Evolutionary conservation across 352 stramenopile species (phyloP), one percentile per base, ranked within the genome.

Genomic region (Plasmopara viticola): DNA sequence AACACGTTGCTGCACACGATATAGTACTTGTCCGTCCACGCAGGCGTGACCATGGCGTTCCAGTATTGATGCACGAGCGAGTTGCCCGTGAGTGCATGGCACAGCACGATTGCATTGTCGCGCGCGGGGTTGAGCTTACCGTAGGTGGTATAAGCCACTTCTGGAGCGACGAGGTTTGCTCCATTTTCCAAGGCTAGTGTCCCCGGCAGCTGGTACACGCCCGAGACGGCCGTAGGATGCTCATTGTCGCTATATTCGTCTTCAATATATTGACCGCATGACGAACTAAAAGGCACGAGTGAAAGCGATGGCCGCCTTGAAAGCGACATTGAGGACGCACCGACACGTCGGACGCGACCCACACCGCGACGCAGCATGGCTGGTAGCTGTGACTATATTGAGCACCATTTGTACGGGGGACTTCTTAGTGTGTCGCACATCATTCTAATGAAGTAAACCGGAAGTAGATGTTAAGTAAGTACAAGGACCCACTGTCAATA

Each of bases 1-100:
- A 99, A 65, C 31, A 98, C 88, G 70, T 98, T 98, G 44, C 74
- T 87, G 64, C 94, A 98, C 0, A 99, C 87, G n/a, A 98, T 69
- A 54, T 97, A 97, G 66, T 98, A 98, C 60, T 95, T 93, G 64
- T 95, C 76, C 6, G 93, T 98, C 84, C 97, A 97, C 65, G 97
- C 94, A 12, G 88, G 74, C 20, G 93, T 84, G n/a, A 98, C 75
- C 60, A 98, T 84, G 53, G 84, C 76, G 50, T 95, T 83, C 91
- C 90, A 98, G 85, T 95, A 98, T 18, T 94, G 76, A 53, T 98
- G 89, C 15, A 97, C 74, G 12, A 82, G 78, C 28, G 95, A 91
- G 68, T 98, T 96, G 30, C 92, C 93, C 20, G 93, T 98, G n/a
- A 98, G 72, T 12, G 92, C 95, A 65, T 98, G 93, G 66, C 92